These are phyloP conservation scores for Starmera stellimalicola DNA, from an alignment of 1,139 yeast species.

Conservation along the genomic window DNA sequence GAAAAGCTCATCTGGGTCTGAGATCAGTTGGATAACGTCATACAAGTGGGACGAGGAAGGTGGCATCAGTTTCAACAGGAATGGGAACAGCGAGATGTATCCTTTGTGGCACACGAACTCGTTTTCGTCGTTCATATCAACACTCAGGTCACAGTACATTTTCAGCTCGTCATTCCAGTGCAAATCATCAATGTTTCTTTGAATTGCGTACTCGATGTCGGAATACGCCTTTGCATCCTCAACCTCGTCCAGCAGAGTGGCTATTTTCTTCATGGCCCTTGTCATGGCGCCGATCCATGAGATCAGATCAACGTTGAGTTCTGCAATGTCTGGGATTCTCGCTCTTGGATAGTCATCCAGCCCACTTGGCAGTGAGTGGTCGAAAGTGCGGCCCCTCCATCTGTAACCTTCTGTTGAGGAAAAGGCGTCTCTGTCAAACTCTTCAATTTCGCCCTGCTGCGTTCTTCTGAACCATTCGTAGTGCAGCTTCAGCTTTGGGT, in stretches of 20 bases:
- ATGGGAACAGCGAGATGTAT: slow-evolving; percentile 80
- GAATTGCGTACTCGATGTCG: slow-evolving; percentile 45
- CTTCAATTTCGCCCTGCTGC: slow-evolving; percentile 69
- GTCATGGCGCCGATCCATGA: slow-evolving; percentile 96
- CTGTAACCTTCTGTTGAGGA: slow-evolving; percentile 61
- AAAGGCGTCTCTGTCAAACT: slow-evolving; percentile 53
- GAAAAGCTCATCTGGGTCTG: slow-evolving; percentile 72
- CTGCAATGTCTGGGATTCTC: slow-evolving; percentile 73
- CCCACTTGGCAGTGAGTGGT: slow-evolving; percentile 89
- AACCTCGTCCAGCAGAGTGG: slow-evolving; percentile 47
- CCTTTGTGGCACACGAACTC: slow-evolving; percentile 78
- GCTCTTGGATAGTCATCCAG: slow-evolving; percentile 94
- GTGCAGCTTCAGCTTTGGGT: slow-evolving; percentile 69
- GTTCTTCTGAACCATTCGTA: slow-evolving; percentile 80
- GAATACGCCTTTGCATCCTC: slow-evolving; percentile 49
- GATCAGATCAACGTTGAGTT: slow-evolving; percentile 79
- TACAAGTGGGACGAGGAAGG: slow-evolving; percentile 30
- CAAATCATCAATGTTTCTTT: slow-evolving; percentile 53
- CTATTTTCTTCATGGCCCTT: slow-evolving; percentile 66
- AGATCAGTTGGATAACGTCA: slow-evolving; percentile 43
- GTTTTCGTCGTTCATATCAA: slow-evolving; percentile 51
- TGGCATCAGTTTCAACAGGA: slow-evolving; percentile 62
- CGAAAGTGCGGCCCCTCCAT: slow-evolving; percentile 87
- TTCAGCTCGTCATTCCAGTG: slow-evolving; percentile 71
- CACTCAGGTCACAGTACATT: slow-evolving; percentile 78